Percentiles rank a stretch among this genome's conserved stretches.
These are phyloP conservation scores for Alternaria angustiovoidea DNA, from an alignment of 2,329 filamentous ascomycete genomes.

Conservation along the genomic window DNA sequence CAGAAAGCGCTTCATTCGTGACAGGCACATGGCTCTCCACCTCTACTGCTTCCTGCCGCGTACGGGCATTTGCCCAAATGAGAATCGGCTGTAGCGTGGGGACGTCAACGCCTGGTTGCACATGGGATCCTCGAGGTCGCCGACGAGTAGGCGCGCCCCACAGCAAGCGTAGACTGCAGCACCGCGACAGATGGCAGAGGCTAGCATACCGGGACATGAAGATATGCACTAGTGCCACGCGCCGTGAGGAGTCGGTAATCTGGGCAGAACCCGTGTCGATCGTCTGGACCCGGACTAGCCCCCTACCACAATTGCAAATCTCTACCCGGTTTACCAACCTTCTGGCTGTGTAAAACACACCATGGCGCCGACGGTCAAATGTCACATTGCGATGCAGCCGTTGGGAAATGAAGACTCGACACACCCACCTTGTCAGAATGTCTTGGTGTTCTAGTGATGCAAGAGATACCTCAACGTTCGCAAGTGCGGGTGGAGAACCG, in stretches of 20 bases:
- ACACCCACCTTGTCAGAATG: neutral
- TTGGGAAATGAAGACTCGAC: constrained; percentile 19
- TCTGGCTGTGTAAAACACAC: neutral
- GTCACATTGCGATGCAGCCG: constrained; percentile 7
- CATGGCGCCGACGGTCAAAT: constrained; percentile 12
- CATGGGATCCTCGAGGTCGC: constrained; percentile 33
- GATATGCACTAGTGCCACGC: constrained; percentile 9
- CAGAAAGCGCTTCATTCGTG: constrained; percentile 7
- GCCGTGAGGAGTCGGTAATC: constrained; percentile 28
- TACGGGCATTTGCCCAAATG: constrained; percentile 16
- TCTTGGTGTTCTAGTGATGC: neutral
- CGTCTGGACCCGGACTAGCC: constrained; percentile 22
- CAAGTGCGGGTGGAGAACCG: constrained; percentile 8
- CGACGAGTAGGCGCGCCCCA: constrained; percentile 20
- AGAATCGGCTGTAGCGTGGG: constrained; percentile 18
- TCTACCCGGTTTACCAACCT: constrained; percentile 13
- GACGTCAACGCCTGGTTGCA: constrained; percentile 19
- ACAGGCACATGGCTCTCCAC: constrained; percentile 15
- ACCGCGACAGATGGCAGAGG: neutral
- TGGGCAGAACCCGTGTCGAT: constrained; percentile 32
- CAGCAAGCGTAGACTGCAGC: constrained; percentile 3
- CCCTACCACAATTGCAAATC: constrained; percentile 13
- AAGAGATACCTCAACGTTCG: constrained; percentile 4
- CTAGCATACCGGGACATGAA: constrained; percentile 7
- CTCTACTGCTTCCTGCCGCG: constrained; percentile 3